A percentile compares a stretch with the other conserved stretches of the same genome.
Evolutionary conservation across 768 basidiomycete species (phyloP).

Genomic region (Macrolepiota dolichaula): DNA sequence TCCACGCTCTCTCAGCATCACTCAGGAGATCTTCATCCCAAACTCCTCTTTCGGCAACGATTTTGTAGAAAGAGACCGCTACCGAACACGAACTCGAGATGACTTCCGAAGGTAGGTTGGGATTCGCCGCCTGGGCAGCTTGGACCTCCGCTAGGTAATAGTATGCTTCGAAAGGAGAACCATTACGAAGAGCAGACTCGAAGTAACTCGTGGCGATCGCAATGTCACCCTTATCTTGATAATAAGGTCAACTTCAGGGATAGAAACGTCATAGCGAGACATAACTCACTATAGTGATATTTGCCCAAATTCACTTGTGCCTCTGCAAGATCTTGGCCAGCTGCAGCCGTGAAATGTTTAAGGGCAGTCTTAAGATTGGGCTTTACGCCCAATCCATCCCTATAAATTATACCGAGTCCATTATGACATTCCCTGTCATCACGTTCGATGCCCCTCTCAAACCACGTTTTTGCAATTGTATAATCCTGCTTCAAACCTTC

Average conservation of each 20-base stretch:
- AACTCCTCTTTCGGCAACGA: constrained; percentile 87
- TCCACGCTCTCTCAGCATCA: constrained; percentile 79
- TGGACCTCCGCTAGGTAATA: constrained; percentile 90
- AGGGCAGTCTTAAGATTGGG: constrained; percentile 63
- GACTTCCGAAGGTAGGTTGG: constrained; percentile 41
- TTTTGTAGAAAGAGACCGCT: constrained; percentile 91
- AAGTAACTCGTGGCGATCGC: constrained; percentile 68
- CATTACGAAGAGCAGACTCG: constrained; percentile 80
- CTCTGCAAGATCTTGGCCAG: constrained; percentile 86
- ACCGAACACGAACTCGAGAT: constrained; percentile 79
- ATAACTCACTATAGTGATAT: constrained; percentile 44
- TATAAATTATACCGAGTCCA: constrained; percentile 86
- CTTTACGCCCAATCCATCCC: constrained; percentile 79
- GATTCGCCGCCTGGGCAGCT: constrained; percentile 47
- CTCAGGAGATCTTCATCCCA: constrained; percentile 78
- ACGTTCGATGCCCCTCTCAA: constrained; percentile 77
- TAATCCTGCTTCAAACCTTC: constrained; percentile 85
- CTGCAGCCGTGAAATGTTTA: constrained; percentile 70
- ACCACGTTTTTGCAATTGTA: constrained; percentile 86
- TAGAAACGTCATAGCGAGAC: constrained; percentile 19
- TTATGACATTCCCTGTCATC: constrained; percentile 89
- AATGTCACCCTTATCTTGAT: constrained; percentile 65
- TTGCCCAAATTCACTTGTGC: constrained; percentile 92
- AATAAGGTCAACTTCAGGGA: constrained; percentile 2
- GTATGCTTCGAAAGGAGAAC: constrained; percentile 92